phyloP scores from a whole-genome alignment of 345 rosid genomes.

The Iberis pinnata region DNA sequence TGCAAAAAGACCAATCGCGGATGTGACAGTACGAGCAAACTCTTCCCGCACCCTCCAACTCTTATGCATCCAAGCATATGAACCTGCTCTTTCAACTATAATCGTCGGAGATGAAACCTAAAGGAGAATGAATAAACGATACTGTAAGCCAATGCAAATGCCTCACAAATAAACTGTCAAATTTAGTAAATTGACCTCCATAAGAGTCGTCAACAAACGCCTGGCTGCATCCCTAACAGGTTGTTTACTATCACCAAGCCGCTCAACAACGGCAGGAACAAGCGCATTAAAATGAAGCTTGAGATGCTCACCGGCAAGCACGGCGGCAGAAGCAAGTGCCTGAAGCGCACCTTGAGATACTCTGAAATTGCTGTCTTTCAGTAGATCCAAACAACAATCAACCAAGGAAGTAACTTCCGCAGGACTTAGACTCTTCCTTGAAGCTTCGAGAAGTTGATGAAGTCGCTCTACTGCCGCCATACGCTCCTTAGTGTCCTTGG shows the following conservation, averaged over 20 bases:
- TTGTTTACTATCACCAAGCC: slow-evolving; percentile 83
- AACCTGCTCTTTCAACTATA: slow-evolving; percentile 94
- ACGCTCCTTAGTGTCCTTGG: slow-evolving; percentile 96
- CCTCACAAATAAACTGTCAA: too few species aligned
- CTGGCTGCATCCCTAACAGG: slow-evolving; percentile 96
- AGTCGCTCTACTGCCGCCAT: slow-evolving; percentile 98
- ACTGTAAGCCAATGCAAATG: too few species aligned
- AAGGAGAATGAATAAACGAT: too few species aligned
- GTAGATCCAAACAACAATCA: slow-evolving; percentile 94
- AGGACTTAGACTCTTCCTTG: slow-evolving; percentile 58
- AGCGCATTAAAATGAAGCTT: slow-evolving; percentile 92
- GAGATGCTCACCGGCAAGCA: slow-evolving; percentile 84
- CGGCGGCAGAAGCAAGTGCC: slow-evolving; percentile 96
- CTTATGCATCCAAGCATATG: slow-evolving; percentile 88
- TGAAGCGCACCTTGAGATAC: slow-evolving; percentile 94
- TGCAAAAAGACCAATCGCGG: slow-evolving; percentile 82
- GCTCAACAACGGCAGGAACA: slow-evolving; percentile 88
- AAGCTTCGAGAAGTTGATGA: slow-evolving; percentile 82
- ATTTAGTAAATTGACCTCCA: slow-evolving; percentile 55
- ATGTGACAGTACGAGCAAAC: slow-evolving; percentile 89
- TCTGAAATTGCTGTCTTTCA: slow-evolving; percentile 84
- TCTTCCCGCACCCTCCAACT: slow-evolving; percentile 99
- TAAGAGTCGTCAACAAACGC: slow-evolving; percentile 81
- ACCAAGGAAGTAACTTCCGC: slow-evolving; percentile 78
- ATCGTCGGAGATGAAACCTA: slow-evolving; percentile 35